Percentiles rank a stretch among this genome's conserved stretches.
phyloP scores from a whole-genome alignment of 352 stramenopile genomes.

The Globisporangium iwayamae region DNA sequence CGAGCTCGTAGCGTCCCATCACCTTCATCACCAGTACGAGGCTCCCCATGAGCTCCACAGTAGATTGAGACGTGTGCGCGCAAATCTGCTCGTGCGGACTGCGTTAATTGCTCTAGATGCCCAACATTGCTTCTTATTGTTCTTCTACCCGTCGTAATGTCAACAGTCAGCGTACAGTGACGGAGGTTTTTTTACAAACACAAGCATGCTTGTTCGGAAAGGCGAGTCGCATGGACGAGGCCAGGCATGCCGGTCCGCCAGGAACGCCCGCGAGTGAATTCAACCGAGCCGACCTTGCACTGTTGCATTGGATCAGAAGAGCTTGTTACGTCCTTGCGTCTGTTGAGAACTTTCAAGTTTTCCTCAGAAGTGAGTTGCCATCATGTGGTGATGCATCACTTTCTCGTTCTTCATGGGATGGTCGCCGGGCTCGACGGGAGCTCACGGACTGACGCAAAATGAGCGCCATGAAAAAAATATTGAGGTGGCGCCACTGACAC shows the following conservation, averaged over 20 bases:
- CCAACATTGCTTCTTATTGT: not conserved
- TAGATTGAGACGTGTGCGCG: not conserved
- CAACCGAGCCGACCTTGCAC: not conserved
- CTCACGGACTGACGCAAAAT: not conserved
- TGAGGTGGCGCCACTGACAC: not conserved
- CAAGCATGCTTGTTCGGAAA: not conserved
- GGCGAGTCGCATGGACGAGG: not conserved
- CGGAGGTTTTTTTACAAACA: not conserved
- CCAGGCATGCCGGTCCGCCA: not conserved
- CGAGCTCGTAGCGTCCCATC: not conserved
- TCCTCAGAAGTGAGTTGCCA: not conserved
- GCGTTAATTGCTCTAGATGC: not conserved
- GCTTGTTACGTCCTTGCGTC: not conserved
- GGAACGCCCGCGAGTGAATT: not conserved
- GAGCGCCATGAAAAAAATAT: not conserved
- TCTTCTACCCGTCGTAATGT: too few relatives aligned
- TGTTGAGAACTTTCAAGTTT: constrained; percentile 1
- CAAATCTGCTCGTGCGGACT: not conserved
- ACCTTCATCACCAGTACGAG: not conserved
- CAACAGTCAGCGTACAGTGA: not conserved
- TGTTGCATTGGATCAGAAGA: not conserved
- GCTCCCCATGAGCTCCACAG: not conserved
- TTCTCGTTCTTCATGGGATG: not conserved
- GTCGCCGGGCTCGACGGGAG: not conserved
- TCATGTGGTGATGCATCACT: not conserved